A percentile compares a stretch with the other conserved stretches of the same genome.
phyloP scores from a whole-genome alignment of 2,329 filamentous ascomycete species.

The Penicillium sp. region DNA sequence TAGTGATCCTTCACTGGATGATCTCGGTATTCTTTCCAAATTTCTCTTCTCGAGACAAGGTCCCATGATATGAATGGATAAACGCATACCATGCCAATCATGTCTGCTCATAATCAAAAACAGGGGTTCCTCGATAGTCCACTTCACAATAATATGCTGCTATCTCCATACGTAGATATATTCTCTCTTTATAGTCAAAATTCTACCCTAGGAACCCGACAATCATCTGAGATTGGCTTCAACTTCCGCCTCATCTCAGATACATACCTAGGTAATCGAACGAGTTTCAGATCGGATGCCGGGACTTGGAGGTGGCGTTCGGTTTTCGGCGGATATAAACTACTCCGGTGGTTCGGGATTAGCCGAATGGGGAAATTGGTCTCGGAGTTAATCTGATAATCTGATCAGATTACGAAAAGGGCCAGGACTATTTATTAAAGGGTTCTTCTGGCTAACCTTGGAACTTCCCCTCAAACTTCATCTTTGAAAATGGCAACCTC shows the following conservation, averaged over 20 bases:
- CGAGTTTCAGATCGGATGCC: background rate
- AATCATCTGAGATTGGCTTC: background rate
- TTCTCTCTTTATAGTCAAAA: background rate
- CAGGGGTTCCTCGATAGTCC: background rate
- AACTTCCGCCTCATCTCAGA: background rate
- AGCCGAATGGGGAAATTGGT: background rate
- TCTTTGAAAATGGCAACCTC: slow-evolving; percentile 24
- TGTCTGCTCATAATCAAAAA: background rate
- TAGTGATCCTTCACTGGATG: background rate
- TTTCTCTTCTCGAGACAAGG: background rate
- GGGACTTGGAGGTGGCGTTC: background rate
- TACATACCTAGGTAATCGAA: background rate
- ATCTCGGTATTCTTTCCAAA: background rate
- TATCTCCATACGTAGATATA: background rate
- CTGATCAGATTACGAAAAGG: slow-evolving; percentile 2
- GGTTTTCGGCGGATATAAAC: background rate
- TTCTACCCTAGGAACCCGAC: background rate
- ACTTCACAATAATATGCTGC: background rate
- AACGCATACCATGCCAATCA: background rate
- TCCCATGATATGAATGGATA: background rate
- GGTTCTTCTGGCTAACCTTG: background rate
- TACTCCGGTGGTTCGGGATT: background rate
- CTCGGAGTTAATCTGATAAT: slow-evolving; percentile 6
- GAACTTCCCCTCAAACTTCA: background rate
- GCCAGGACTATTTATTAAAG: background rate